Evolutionary conservation across 345 rosid genomes (phyloP).

Genomic region (Trapa bicornis): DNA sequence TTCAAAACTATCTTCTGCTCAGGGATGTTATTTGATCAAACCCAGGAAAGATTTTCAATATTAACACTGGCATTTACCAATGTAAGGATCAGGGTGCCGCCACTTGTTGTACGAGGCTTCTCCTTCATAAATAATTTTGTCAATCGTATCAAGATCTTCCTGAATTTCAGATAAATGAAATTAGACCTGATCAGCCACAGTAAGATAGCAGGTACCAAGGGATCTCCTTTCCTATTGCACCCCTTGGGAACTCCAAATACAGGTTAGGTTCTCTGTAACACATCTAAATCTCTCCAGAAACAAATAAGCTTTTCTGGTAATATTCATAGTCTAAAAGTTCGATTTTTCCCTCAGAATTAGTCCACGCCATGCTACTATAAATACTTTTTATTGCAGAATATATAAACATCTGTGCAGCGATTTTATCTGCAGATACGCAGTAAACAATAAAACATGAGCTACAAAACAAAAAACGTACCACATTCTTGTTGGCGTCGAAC

Average conservation of each 20-base stretch:
- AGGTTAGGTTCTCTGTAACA: too few species aligned
- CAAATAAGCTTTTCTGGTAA: neutral
- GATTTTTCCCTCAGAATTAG: too few species aligned
- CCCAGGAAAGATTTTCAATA: neutral
- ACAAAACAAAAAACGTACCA: conserved; percentile 36
- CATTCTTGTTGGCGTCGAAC: conserved; percentile 69
- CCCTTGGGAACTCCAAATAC: too few species aligned
- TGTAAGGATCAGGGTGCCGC: conserved; percentile 96
- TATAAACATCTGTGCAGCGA: too few species aligned
- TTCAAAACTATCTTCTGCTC: too few species aligned
- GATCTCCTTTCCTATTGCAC: too few species aligned
- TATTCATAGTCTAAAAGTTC: too few species aligned
- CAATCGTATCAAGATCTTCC: conserved; percentile 76
- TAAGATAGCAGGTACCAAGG: too few species aligned
- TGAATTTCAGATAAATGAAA: conserved; percentile 11
- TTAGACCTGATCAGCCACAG: too few species aligned
- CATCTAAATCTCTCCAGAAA: neutral
- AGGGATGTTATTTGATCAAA: neutral
- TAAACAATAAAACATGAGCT: neutral
- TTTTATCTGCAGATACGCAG: too few species aligned
- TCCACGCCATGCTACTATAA: too few species aligned
- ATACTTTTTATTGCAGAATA: too few species aligned
- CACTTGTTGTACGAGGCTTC: conserved; percentile 71
- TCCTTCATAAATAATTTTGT: conserved; percentile 62
- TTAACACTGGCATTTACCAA: conserved; percentile 31